Base-by-base conservation (phyloP, 306 rosid genomes). In the Rosa multiflora region DNA sequence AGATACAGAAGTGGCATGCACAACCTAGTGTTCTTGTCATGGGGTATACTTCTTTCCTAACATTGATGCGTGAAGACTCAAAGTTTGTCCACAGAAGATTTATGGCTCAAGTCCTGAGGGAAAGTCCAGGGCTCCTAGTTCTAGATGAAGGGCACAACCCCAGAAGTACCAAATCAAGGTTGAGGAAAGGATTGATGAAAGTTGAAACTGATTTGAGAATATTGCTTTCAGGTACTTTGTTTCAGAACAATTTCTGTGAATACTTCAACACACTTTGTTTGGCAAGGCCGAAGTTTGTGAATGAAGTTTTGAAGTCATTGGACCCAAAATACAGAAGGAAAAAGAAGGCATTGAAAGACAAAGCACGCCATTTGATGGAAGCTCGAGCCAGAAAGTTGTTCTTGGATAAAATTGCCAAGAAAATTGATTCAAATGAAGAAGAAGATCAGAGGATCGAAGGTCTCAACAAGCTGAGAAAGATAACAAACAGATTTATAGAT, bases 61-160 rank as follows among this genome's bases (percentile, higher is more conserved):
- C 94, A 26, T 72, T 95, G 86, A 95, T 92, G 98, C 83, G 92
- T 51, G 99, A 94, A 80, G 87, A 92, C 73, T 89, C 99, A 0
- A 92, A 91, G 80, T 91, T 80, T 76, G 87, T 89, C 2, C 90
- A 92, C 80, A 84, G 99, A 79, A 95, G 83, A 74, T 88, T 85
- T 77, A 95, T 95, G 98, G 93, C 98, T 68, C 84, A 88, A 84
- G 95, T 95, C 21, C 79, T 95, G 87, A 82, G 97, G 77, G 93
- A 91, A 86, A 95, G 97, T 83, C 99, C 99, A 0, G 98, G 97
- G 73, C 47, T 95, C 70, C 70, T 95, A 77, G 78, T 95, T 17
- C 86, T 95, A 44, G 99, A 95, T 68, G 99, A 95, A 84, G 99
- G 99, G 59, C 99, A 95, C 88, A 95, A 92, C 76, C 99, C 99